Conservation (phyloP, 441 rosid species). For the Pelargonium australe region DNA sequence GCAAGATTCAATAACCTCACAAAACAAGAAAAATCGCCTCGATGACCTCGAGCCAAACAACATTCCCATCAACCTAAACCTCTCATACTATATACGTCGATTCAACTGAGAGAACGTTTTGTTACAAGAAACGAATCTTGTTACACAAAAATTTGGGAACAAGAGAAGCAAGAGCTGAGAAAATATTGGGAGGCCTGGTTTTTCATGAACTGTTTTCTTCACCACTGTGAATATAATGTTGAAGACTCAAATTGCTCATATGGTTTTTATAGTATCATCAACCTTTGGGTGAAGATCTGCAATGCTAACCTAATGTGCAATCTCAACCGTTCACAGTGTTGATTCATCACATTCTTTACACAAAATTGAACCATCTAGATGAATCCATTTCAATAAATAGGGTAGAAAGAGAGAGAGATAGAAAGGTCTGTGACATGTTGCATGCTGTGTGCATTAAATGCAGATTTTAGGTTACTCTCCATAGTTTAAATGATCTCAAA, state of each 20-base stretch:
- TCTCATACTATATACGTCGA: slow-evolving; percentile 7
- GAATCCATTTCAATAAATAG: not conserved
- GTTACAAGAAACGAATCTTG: too few relatives aligned
- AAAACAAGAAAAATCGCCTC: slow-evolving; percentile 21
- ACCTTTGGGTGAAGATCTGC: not conserved
- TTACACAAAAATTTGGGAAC: too few relatives aligned
- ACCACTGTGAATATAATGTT: not conserved
- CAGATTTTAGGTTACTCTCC: not conserved
- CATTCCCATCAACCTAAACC: slow-evolving; percentile 47
- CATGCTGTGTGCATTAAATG: not conserved
- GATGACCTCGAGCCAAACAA: slow-evolving; percentile 51
- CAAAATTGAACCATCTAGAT: not conserved
- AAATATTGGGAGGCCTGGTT: not conserved
- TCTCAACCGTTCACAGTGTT: not conserved
- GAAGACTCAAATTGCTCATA: not conserved
- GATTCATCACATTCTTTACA: not conserved
- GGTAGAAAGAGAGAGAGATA: too few relatives aligned
- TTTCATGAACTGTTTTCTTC: too few relatives aligned
- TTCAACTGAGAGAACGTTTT: too few relatives aligned
- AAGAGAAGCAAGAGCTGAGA: not conserved
- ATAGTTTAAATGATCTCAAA: not conserved
- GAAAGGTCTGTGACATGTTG: too few relatives aligned
- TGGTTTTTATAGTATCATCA: not conserved
- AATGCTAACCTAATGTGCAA: not conserved
- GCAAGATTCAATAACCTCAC: not conserved